phyloP scores from a whole-genome alignment of 257 asterid genomes.

The Hygrophila difformis region DNA sequence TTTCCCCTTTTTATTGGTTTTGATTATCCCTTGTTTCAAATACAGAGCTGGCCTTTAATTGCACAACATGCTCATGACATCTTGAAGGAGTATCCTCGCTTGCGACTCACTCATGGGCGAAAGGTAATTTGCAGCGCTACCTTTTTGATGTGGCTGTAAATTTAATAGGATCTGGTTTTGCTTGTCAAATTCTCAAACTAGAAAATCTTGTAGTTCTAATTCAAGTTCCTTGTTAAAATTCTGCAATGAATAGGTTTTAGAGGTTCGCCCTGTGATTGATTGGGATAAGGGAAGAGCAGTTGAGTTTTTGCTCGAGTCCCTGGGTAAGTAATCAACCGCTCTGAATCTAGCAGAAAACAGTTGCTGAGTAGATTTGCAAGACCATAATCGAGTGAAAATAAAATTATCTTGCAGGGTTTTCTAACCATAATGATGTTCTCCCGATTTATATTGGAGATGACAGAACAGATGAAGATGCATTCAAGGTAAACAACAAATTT shows the following conservation, averaged over 20 bases:
- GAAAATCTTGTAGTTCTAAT: neutral
- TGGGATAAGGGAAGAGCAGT: slow-evolving; percentile 99
- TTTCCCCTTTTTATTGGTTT: too few species aligned
- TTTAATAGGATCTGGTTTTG: too few species aligned
- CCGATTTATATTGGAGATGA: slow-evolving; percentile 90
- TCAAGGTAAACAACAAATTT: slow-evolving; percentile 43
- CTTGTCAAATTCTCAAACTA: too few species aligned
- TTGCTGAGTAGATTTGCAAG: neutral
- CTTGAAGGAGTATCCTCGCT: slow-evolving; percentile 58
- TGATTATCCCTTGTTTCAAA: slow-evolving; percentile 3
- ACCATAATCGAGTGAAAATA: neutral
- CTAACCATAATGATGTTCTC: slow-evolving; percentile 44
- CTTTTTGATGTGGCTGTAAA: neutral
- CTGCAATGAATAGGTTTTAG: slow-evolving; percentile 58
- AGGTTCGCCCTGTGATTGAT: slow-evolving; percentile 84
- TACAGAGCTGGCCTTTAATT: slow-evolving; percentile 70
- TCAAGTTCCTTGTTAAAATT: neutral
- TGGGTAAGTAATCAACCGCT: slow-evolving; percentile 40
- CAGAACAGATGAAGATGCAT: slow-evolving; percentile 89
- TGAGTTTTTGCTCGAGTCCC: slow-evolving; percentile 73
- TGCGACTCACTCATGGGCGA: slow-evolving; percentile 83
- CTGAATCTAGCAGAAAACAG: too few species aligned
- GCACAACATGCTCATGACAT: slow-evolving; percentile 77
- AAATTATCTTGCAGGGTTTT: slow-evolving; percentile 40
- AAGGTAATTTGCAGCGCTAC: slow-evolving; percentile 30